Evolutionary conservation across 2,329 filamentous ascomycete genomes (phyloP).

Genomic region (Aspergillus aculeatus): DNA sequence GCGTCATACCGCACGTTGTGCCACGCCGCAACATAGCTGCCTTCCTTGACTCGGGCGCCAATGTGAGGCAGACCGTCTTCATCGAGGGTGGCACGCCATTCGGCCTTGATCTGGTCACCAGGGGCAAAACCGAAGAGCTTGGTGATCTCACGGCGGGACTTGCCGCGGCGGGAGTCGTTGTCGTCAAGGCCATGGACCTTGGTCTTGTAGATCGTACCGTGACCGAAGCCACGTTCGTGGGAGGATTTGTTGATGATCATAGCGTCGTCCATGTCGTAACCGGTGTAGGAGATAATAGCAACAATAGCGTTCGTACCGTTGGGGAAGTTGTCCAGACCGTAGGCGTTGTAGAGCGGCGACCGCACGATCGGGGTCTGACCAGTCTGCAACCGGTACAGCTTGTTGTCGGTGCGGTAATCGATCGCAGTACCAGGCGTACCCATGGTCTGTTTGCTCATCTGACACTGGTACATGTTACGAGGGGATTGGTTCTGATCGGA

Average conservation of each 20-base stretch:
- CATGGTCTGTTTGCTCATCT: constrained; percentile 99
- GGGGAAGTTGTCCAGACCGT: constrained; percentile 96
- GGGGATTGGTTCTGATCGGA: constrained; percentile 98
- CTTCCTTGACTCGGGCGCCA: constrained; percentile 73
- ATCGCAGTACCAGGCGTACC: constrained; percentile 87
- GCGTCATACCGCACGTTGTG: constrained; percentile 80
- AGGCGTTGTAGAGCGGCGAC: constrained; percentile 88
- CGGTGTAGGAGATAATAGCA: constrained; percentile 96
- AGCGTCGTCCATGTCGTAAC: constrained; percentile 99
- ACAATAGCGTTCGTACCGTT: constrained; percentile 95
- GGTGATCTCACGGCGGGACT: constrained; percentile 66
- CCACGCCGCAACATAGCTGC: constrained; percentile 83
- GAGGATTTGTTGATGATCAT: constrained; percentile 99
- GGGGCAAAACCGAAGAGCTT: constrained; percentile 93
- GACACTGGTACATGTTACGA: constrained; percentile 98
- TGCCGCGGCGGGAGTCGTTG: constrained; percentile 64
- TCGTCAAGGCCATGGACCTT: constrained; percentile 87
- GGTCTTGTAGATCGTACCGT: constrained; percentile 97
- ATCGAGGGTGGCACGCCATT: constrained; percentile 72
- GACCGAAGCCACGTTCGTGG: constrained; percentile 90
- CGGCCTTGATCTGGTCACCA: constrained; percentile 67
- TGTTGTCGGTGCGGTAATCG: constrained; percentile 91
- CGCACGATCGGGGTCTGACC: constrained; percentile 94
- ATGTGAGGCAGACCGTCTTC: constrained; percentile 83
- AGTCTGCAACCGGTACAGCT: constrained; percentile 89